Evolutionary conservation across 139 green algal species (phyloP).

Genomic region (Auxenochlorella protothecoides): DNA sequence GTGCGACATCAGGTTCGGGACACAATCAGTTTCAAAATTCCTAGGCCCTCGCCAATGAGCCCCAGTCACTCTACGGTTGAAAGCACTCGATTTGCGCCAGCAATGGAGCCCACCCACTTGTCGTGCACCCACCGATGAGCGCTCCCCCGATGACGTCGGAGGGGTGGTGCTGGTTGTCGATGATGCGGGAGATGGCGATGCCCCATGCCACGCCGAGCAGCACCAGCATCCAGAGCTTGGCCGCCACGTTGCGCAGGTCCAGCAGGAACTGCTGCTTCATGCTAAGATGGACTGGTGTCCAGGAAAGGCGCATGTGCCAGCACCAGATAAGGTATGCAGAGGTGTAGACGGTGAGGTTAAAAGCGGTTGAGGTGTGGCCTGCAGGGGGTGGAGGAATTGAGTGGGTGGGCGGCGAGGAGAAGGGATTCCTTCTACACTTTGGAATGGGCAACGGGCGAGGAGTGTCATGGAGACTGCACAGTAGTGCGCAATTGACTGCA

Average conservation of each 20-base stretch:
- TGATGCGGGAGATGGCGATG: conserved; percentile 8
- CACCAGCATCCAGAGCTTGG: conserved; percentile 22
- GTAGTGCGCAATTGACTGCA: too few relatives aligned
- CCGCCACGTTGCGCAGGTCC: conserved; percentile 21
- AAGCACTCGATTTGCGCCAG: too few relatives aligned
- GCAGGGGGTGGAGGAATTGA: background rate
- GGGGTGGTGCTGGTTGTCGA: background rate
- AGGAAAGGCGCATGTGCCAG: conserved; percentile 16
- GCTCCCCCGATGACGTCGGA: background rate
- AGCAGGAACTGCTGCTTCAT: conserved; percentile 12
- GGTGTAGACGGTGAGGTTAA: conserved; percentile 22
- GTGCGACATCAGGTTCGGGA: too few relatives aligned
- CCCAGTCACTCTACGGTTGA: too few relatives aligned
- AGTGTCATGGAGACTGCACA: too few relatives aligned
- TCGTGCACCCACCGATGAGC: background rate
- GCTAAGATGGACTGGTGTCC: background rate
- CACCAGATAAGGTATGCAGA: conserved; percentile 28
- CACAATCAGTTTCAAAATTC: too few relatives aligned
- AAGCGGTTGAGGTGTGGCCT: conserved; percentile 17
- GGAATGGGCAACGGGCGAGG: too few relatives aligned
- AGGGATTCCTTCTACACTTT: too few relatives aligned
- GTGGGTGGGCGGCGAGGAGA: too few relatives aligned
- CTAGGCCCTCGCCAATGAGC: too few relatives aligned
- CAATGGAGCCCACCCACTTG: too few relatives aligned
- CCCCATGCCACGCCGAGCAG: conserved; percentile 12